Evolutionary conservation across 768 basidiomycete species (phyloP).

Genomic region (Tricholoma terreum): DNA sequence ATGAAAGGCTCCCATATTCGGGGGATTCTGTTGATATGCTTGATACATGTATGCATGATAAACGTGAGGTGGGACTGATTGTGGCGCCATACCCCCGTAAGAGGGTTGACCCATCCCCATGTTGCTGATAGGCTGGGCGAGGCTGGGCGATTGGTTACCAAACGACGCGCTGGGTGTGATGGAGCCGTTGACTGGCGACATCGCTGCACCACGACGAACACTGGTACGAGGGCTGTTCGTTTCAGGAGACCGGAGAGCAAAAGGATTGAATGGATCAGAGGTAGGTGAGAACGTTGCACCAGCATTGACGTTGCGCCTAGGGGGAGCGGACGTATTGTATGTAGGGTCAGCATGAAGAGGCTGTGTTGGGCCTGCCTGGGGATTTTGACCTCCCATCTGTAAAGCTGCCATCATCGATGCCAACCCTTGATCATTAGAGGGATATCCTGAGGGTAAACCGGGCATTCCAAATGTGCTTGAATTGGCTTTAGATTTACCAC

Average conservation of each 20-base stretch:
- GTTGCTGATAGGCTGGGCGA: slow-evolving; percentile 53
- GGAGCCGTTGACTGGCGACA: slow-evolving; percentile 46
- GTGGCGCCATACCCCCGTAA: slow-evolving; percentile 58
- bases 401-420: slow-evolving; percentile 93
- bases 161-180: slow-evolving; percentile 41
- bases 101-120: slow-evolving; percentile 66
- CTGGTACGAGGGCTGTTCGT: slow-evolving; percentile 45
- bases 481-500: slow-evolving; percentile 58
- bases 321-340: slow-evolving; percentile 43
- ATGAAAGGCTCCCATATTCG: slow-evolving; percentile 78
- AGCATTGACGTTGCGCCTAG: slow-evolving; percentile 35
- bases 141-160: slow-evolving; percentile 57
- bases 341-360: slow-evolving; percentile 69
- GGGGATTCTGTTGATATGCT: slow-evolving; percentile 74
- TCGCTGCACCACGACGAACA: slow-evolving; percentile 46
- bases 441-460: slow-evolving; percentile 75
- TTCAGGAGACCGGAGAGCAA: slow-evolving; percentile 45
- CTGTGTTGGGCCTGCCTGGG: slow-evolving; percentile 67
- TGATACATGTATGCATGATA: slow-evolving; percentile 86
- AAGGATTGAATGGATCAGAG: slow-evolving; percentile 50
- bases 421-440: slow-evolving; percentile 78
- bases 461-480: slow-evolving; percentile 65
- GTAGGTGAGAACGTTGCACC: slow-evolving; percentile 37
- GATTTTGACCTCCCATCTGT: slow-evolving; percentile 87
- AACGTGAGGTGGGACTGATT: slow-evolving; percentile 60